Percentiles rank a stretch among this genome's conserved stretches.
Evolutionary conservation across 192 early-diverging fungal genomes (phyloP).

Genomic region (Diversispora eburnea): DNA sequence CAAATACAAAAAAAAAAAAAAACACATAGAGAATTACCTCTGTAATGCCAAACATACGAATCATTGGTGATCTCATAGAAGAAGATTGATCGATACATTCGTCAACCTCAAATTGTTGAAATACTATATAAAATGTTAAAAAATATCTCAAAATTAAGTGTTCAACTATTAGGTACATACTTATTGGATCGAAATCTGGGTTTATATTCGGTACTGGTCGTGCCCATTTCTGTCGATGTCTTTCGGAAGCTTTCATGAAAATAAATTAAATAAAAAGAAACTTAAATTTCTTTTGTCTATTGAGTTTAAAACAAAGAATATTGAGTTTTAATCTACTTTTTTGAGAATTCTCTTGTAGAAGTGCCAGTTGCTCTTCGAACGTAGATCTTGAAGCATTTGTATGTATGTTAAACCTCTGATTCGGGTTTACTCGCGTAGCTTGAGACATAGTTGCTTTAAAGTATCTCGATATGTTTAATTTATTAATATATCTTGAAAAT

Average conservation of each 20-base stretch:
- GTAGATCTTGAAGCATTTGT: background rate
- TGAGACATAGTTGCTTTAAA: too few relatives aligned
- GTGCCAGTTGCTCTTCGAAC: conserved; percentile 7
- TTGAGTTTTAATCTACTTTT: background rate
- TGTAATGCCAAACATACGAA: conserved; percentile 86
- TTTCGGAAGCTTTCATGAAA: conserved; percentile 33
- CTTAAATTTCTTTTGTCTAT: background rate
- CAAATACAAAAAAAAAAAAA: background rate
- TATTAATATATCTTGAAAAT: too few relatives aligned
- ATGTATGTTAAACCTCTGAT: too few relatives aligned
- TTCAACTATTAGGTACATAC: conserved; percentile 21
- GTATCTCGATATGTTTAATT: too few relatives aligned
- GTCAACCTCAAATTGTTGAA: conserved; percentile 96
- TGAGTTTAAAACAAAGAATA: background rate
- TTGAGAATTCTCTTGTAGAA: background rate
- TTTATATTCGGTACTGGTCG: conserved; percentile 34
- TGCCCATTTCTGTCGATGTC: conserved; percentile 36
- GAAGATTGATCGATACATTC: conserved; percentile 58
- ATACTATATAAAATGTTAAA: conserved; percentile 52
- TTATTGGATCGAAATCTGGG: conserved; percentile 34
- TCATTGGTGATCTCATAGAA: conserved; percentile 46
- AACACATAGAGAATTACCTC: conserved; percentile 43
- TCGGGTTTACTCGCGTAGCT: too few relatives aligned
- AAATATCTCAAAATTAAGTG: background rate
- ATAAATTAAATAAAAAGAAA: background rate